Evolutionary conservation across 371 early-diverging fungal species (phyloP), one percentile per base, ranked within the genome.

Genomic region (Rhizopus sp.): DNA sequence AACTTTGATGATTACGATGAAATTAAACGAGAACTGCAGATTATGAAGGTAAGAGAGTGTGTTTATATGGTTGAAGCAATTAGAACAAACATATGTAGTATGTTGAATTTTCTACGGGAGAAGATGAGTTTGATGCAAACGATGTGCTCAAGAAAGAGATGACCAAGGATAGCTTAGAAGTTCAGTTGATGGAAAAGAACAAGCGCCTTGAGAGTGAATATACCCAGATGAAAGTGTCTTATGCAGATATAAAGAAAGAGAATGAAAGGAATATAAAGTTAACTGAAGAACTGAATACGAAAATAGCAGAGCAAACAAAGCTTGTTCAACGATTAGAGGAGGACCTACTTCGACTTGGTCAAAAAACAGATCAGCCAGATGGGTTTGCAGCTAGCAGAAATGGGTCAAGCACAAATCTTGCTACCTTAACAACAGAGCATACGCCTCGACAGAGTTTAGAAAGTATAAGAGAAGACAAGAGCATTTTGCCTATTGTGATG

Each of bases 401-500:
- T 9, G 5, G 30, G 10, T 35, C 52, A 37, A 45, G 59, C 51
- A 33, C 59, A 12, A 46, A 32, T 41, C 40, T 50, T 37, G 42
- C 55, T 8, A 63, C 62, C 3, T 7, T 63, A 10, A 51, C 60
- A 29, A 59, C 6, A 49, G 57, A 69, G 0, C 39, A 51, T 4
- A 64, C 57, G 32, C 74, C 53, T 39, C 57, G 52, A 30, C 3
- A 46, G 31, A 62, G 54, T 45, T 30, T 42, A 34, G 42, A 49
- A 10, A 45, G 60, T 4, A 55, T 50, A 13, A 73, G 63, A 32
- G 72, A 78, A 16, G 74, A 81, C 8, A 70, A 78, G 46, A 82
- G 86, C 16, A 88, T 94, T 41, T 63, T 95, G 30, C 89, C 91
- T 4, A 93, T 96, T 54, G 82, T 96, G 13, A 92, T 93, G 8